A percentile compares a stretch with the other conserved stretches of the same genome.
These are phyloP conservation scores for Aspergillus ostianus DNA, from an alignment of 495 filamentous ascomycete species.

Conservation along the genomic window DNA sequence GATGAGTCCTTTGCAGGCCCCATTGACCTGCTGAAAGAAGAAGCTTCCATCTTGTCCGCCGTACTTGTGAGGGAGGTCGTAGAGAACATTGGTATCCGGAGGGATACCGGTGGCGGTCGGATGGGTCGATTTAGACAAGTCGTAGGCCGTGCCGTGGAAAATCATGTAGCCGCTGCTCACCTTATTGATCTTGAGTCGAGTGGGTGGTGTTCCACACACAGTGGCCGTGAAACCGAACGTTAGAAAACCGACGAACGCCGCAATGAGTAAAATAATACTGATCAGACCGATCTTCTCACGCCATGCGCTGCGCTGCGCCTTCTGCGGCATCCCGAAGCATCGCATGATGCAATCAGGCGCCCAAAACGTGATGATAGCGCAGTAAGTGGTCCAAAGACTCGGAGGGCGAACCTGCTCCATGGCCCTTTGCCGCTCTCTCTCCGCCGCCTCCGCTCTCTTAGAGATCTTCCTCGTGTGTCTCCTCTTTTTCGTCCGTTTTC, in stretches of 20 bases:
- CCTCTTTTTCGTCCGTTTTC: constrained; percentile 45
- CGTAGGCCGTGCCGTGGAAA: constrained; percentile 87
- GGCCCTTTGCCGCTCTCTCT: constrained; percentile 62
- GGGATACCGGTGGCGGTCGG: constrained; percentile 78
- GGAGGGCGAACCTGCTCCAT: constrained; percentile 72
- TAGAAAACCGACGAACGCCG: constrained; percentile 87
- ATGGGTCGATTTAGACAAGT: constrained; percentile 71
- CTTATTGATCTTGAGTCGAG: constrained; percentile 76
- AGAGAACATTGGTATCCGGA: constrained; percentile 69
- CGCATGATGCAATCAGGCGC: constrained; percentile 78
- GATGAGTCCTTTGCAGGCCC: constrained; percentile 91
- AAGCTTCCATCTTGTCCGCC: constrained; percentile 92
- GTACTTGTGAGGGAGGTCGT: constrained; percentile 74
- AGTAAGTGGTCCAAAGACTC: constrained; percentile 94
- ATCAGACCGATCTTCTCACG: constrained; percentile 98
- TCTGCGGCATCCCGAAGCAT: constrained; percentile 85
- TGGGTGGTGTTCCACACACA: constrained; percentile 70
- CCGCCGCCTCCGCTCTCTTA: constrained; percentile 49
- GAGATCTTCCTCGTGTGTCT: constrained; percentile 52
- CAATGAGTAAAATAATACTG: constrained; percentile 87
- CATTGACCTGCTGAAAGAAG: constrained; percentile 98
- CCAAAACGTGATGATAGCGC: constrained; percentile 91
- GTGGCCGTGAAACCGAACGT: constrained; percentile 94
- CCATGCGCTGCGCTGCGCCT: constrained; percentile 90
- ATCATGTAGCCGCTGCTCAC: constrained; percentile 87